These are phyloP conservation scores for Maudiozyma saulgeensis DNA, from an alignment of 805 yeast genomes.

Conservation along the genomic window DNA sequence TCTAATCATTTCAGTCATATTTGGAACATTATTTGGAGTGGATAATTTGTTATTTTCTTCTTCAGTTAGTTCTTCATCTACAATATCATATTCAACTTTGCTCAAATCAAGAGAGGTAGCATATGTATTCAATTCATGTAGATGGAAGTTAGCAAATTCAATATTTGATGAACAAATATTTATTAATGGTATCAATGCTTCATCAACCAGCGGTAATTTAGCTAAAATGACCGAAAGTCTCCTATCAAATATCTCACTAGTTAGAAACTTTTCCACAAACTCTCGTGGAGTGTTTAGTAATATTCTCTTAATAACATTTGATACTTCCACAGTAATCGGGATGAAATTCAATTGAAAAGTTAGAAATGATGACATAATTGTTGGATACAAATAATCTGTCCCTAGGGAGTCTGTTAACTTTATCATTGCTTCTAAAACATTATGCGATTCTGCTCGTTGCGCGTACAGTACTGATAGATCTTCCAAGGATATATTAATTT, in stretches of 20 bases:
- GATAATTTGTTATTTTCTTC: neutral
- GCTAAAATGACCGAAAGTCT: constrained; percentile 44
- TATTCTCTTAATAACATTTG: constrained; percentile 25
- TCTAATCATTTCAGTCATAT: constrained; percentile 35
- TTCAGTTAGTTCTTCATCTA: constrained; percentile 25
- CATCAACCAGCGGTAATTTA: constrained; percentile 55
- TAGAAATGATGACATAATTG: constrained; percentile 32
- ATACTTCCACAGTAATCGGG: constrained; percentile 34
- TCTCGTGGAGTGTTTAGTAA: constrained; percentile 28
- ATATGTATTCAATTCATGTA: constrained; percentile 51
- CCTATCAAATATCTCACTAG: constrained; percentile 27
- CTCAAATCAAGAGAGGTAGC: constrained; percentile 38
- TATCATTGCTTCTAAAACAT: constrained; percentile 39
- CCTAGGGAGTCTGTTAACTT: constrained; percentile 35
- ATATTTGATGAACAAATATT: constrained; percentile 54
- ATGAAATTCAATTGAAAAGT: constrained; percentile 35
- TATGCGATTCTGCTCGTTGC: constrained; percentile 29
- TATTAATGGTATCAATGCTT: constrained; percentile 49
- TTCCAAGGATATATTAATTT: neutral
- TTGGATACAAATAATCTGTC: constrained; percentile 43
- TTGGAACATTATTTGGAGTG: neutral
- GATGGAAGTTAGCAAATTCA: constrained; percentile 54
- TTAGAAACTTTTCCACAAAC: constrained; percentile 33
- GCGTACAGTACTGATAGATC: constrained; percentile 27
- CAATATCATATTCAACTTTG: constrained; percentile 34